Percentiles rank a stretch among this genome's conserved stretches.
These are phyloP conservation scores for Hymenoscyphus infarciens DNA, from an alignment of 2,329 filamentous ascomycete genomes.

Conservation along the genomic window DNA sequence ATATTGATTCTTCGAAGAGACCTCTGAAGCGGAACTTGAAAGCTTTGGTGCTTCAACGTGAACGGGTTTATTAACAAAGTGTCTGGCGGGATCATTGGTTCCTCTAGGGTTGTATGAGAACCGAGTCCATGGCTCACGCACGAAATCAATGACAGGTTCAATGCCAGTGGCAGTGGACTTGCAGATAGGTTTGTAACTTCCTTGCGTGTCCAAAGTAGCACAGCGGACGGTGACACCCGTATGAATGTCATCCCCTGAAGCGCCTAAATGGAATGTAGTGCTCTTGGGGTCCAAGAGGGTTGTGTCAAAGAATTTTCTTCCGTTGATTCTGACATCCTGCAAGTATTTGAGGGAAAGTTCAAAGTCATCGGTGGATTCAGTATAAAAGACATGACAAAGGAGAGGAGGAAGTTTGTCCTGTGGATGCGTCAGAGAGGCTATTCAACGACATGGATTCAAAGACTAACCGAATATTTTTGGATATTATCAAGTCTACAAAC, in stretches of 20 bases:
- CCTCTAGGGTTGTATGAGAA: background rate
- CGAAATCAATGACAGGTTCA: background rate
- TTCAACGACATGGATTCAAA: background rate
- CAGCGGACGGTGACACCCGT: constrained; percentile 23
- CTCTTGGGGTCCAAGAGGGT: constrained; percentile 26
- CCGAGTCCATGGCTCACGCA: background rate
- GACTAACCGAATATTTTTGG: constrained; percentile 26
- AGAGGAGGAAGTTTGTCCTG: background rate
- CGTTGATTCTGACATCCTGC: constrained; percentile 19
- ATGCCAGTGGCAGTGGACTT: background rate
- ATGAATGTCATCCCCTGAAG: constrained; percentile 17
- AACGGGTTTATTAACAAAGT: background rate
- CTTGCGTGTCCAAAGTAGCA: constrained; percentile 11
- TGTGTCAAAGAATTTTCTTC: constrained; percentile 23
- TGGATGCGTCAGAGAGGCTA: background rate
- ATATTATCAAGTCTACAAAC: constrained; percentile 29
- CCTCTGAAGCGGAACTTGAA: background rate
- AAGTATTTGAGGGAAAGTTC: constrained; percentile 22
- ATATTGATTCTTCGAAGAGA: background rate
- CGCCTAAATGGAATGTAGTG: background rate
- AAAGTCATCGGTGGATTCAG: constrained; percentile 23
- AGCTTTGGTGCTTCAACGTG: background rate
- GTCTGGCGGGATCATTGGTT: background rate
- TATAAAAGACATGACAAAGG: constrained; percentile 28
- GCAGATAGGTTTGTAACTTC: background rate